Evolutionary conservation across 148 eudicot genomes (phyloP).

Genomic region (Rhododendron griersonianum): DNA sequence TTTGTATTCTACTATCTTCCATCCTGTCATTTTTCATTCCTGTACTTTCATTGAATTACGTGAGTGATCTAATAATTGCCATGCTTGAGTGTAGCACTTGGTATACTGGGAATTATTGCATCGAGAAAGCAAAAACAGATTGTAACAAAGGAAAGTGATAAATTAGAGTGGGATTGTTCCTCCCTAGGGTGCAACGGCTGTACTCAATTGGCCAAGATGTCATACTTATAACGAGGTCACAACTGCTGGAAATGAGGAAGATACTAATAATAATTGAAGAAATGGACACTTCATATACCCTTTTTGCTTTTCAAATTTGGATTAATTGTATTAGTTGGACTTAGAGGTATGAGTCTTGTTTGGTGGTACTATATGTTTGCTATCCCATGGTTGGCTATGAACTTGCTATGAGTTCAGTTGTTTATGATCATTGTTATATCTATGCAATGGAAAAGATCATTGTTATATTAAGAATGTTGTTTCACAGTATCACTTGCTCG

Average conservation of each 20-base stretch:
- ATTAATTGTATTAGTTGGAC: neutral
- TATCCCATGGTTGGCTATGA: neutral
- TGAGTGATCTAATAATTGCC: neutral
- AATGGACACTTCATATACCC: neutral
- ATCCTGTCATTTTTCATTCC: neutral
- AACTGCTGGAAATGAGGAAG: neutral
- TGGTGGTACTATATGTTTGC: neutral
- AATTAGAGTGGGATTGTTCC: neutral
- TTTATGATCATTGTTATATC: neutral
- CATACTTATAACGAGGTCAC: neutral
- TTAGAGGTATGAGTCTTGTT: neutral
- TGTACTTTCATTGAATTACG: neutral
- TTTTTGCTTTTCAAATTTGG: neutral
- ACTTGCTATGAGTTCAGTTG: neutral
- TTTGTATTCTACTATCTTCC: neutral
- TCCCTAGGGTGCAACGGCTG: neutral
- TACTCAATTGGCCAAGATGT: neutral
- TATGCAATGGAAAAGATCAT: neutral
- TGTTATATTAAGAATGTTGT: neutral
- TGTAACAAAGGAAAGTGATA: neutral
- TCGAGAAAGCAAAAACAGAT: neutral
- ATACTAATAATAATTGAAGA: neutral
- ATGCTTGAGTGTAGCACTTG: neutral
- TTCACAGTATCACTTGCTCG: neutral
- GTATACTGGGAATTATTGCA: neutral